Percentiles rank a stretch among this genome's conserved stretches.
Evolutionary conservation across 1,284 basidiomycete species (phyloP).

Genomic region (Papiliotrema nemorosa): DNA sequence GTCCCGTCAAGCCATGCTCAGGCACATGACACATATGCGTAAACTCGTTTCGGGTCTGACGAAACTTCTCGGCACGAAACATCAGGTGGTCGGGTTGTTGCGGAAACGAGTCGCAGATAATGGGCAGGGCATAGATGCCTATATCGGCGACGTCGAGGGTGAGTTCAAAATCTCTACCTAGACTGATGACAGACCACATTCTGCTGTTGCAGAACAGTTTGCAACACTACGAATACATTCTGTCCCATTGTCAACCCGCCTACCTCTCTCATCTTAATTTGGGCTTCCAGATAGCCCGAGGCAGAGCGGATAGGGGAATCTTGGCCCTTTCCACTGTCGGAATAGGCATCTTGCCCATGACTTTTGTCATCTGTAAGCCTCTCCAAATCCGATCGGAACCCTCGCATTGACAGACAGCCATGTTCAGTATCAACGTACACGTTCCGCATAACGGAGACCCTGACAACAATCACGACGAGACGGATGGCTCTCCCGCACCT

Average conservation of each 20-base stretch:
- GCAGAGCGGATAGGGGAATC: conserved; percentile 64
- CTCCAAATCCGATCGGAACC: background rate
- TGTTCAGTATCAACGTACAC: conserved; percentile 61
- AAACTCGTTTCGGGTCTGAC: conserved; percentile 77
- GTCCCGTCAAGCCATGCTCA: conserved; percentile 52
- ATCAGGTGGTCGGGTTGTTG: conserved; percentile 75
- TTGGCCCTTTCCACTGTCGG: conserved; percentile 65
- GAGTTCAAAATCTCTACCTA: conserved; percentile 14
- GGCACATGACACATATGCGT: conserved; percentile 75
- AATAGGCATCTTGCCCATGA: conserved; percentile 66
- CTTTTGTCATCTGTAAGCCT: conserved; percentile 60
- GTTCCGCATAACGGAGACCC: conserved; percentile 49
- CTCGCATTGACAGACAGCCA: conserved; percentile 52
- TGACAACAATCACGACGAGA: conserved; percentile 15
- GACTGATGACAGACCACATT: conserved; percentile 69
- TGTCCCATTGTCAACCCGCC: conserved; percentile 80
- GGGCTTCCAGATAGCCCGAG: conserved; percentile 60
- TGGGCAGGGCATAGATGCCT: conserved; percentile 70
- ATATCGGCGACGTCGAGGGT: conserved; percentile 93
- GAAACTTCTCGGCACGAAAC: conserved; percentile 73
- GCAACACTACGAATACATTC: conserved; percentile 80
- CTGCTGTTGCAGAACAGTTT: conserved; percentile 80
- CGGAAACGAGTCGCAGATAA: conserved; percentile 59
- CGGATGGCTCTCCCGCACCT: conserved; percentile 31
- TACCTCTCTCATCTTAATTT: conserved; percentile 76